These are phyloP conservation scores for Calendula officinalis DNA, from an alignment of 129 eudicot genomes.

Conservation along the genomic window DNA sequence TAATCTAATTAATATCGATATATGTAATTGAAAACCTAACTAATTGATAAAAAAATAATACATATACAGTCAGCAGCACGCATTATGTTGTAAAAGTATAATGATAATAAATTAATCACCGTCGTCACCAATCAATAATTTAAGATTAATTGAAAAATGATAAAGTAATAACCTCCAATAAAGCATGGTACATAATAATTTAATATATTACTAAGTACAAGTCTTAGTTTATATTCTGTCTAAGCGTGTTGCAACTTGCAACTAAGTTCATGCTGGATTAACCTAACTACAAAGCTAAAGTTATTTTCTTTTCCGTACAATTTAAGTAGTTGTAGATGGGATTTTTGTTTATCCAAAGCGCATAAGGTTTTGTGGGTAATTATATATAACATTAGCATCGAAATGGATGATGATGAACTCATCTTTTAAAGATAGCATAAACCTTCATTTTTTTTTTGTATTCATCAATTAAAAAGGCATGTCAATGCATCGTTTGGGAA, in stretches of 20 bases:
- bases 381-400: too few relatives aligned
- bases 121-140: constrained; percentile 15
- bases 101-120: constrained; percentile 25
- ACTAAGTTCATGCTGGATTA: constrained; percentile 17
- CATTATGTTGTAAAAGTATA: background rate
- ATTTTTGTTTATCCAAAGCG: too few relatives aligned
- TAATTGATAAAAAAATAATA: background rate
- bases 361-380: too few relatives aligned
- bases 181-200: constrained; percentile 16
- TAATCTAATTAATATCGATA: background rate
- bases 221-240: background rate
- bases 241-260: constrained; percentile 20
- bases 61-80: background rate
- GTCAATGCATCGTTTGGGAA: background rate
- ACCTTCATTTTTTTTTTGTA: background rate
- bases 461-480: background rate
- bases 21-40: background rate
- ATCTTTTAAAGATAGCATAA: background rate
- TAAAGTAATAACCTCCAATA: constrained; percentile 21
- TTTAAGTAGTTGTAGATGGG: background rate
- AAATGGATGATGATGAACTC: background rate
- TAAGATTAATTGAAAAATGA: background rate
- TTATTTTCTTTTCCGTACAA: background rate
- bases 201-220: constrained; percentile 2
- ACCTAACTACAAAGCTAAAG: background rate